Percentiles rank a stretch among this genome's conserved stretches.
These are phyloP conservation scores for Paramecium sonneborni DNA, from an alignment of 73 alveolate genomes.

Conservation along the genomic window DNA sequence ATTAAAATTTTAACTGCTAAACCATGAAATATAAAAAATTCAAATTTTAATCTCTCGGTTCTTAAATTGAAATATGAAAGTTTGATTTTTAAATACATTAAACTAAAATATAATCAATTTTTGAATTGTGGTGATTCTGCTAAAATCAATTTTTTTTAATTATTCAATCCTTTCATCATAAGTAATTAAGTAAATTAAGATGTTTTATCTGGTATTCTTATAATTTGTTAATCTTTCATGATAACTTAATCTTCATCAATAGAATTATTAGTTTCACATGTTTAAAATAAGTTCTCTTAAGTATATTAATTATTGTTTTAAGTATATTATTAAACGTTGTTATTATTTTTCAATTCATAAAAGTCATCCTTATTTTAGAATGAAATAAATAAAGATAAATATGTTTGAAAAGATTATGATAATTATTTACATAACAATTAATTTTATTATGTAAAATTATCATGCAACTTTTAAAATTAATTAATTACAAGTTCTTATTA, in stretches of 20 bases:
- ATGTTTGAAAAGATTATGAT: slow-evolving; percentile 13
- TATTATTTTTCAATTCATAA: neutral
- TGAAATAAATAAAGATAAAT: neutral
- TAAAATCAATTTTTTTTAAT: neutral
- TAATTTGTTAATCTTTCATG: neutral
- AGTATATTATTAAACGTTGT: neutral
- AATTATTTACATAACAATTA: neutral
- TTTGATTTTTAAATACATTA: slow-evolving; percentile 4
- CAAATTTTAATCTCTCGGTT: too few species aligned
- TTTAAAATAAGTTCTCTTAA: neutral
- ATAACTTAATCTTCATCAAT: slow-evolving; percentile 56
- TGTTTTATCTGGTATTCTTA: slow-evolving; percentile 38
- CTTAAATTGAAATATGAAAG: neutral
- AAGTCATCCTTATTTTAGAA: slow-evolving; percentile 49
- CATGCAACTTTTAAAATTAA: neutral
- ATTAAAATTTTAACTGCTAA: neutral
- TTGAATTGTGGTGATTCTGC: slow-evolving; percentile 54
- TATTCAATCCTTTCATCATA: neutral
- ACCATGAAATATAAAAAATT: neutral
- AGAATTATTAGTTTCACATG: slow-evolving; percentile 53
- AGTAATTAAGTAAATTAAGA: slow-evolving; percentile 29
- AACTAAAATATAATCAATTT: slow-evolving; percentile 40
- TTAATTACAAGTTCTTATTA: neutral
- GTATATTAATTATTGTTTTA: neutral
- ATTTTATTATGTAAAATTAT: neutral